Evolutionary conservation across 2,329 filamentous ascomycete species (phyloP).

Genomic region (Botrytis sinoallii): DNA sequence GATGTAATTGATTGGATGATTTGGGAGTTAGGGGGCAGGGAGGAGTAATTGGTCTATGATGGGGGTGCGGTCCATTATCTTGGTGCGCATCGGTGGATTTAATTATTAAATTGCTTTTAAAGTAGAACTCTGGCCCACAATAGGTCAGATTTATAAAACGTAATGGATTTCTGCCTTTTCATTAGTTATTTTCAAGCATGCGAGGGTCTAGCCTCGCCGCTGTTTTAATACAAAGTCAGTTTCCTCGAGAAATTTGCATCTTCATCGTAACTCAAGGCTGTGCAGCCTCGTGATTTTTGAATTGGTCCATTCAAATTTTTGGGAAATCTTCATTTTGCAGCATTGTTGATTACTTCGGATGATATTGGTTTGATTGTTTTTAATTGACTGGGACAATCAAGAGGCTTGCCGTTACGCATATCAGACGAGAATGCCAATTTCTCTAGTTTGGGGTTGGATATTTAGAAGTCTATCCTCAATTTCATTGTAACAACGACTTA

Average conservation of each 20-base stretch:
- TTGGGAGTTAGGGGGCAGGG: background rate
- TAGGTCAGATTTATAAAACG: background rate
- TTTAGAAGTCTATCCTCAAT: background rate
- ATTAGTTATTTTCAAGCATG: background rate
- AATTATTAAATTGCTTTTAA: background rate
- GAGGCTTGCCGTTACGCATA: rapidly evolving
- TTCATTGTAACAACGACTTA: background rate
- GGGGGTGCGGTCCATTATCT: background rate
- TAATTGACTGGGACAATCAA: rapidly evolving
- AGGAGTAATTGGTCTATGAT: background rate
- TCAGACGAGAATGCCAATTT: background rate
- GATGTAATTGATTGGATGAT: background rate
- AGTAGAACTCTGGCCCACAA: background rate
- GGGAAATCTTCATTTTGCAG: background rate
- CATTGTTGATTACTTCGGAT: background rate
- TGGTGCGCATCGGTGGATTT: background rate
- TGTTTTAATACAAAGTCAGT: background rate
- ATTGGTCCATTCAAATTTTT: rapidly evolving
- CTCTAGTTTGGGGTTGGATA: rapidly evolving
- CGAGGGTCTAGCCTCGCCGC: background rate
- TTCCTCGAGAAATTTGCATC: background rate
- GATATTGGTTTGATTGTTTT: background rate
- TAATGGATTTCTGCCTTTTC: background rate
- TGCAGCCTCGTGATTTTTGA: background rate
- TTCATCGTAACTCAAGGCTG: background rate